Base-by-base conservation (phyloP, 306 rosid species). In the Myrica gale region DNA sequence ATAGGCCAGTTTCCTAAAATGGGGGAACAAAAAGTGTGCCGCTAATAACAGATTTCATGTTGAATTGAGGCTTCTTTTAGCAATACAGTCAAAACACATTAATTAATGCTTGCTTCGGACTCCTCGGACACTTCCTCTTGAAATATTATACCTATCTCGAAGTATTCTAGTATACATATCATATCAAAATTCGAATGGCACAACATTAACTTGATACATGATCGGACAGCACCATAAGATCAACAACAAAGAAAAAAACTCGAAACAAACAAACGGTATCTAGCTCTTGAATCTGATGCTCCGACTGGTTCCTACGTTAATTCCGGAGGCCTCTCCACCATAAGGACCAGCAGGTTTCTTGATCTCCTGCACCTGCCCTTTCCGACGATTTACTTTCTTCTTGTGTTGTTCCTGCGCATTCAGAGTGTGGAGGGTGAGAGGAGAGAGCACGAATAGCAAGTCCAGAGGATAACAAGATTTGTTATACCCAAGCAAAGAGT, bases 301-400 rank as follows among this genome's bases (percentile, higher is more conserved):
- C 85, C 90, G 81, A 75, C 98, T 94, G 82, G 89, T 76, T 74
- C 75, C 21, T 2, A 92, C 76, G 58, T 94, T 94, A 77, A 90
- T 94, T 81, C 97, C 97, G 10, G 96, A n/a, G 41, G 85, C 3
- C 75, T 94, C 96, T 43, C 98, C 98, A 39, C 95, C 88, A 26
- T 92, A 94, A 7, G 86, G 82, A 76, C 85, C 89, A 1, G 12
- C 15, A 1, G 91, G 93, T 75, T 50, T 85, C 81, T 17, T 89
- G 78, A 92, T 77, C 56, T 73, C 75, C 58, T 78, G 95, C 53
- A 94, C 95, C 78, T 92, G 96, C 45, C 95, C 98, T 72, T 80
- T 73, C 32, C 90, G 91, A 48, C 74, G 85, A 83, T 71, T 80
- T 19, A 79, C 73, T 68, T 96, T 88, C 53, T 94, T 91, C 85